These are phyloP conservation scores for Paradendryphiella salina DNA, from an alignment of 2,329 filamentous ascomycete genomes.

Conservation along the genomic window DNA sequence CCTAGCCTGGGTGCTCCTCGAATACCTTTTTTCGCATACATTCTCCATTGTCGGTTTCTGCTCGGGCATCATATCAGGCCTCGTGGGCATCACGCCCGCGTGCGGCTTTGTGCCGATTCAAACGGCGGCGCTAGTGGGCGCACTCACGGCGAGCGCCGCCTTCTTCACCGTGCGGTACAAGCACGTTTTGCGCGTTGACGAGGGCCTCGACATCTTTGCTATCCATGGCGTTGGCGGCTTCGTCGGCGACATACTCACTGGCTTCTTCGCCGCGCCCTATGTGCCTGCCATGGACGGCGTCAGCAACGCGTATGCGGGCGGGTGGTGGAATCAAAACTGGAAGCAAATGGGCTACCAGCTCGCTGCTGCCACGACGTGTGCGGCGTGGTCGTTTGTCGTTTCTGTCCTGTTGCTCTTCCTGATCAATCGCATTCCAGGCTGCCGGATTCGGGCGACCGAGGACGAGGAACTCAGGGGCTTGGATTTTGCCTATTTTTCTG, in stretches of 20 bases:
- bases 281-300: slow-evolving; percentile 59
- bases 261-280: slow-evolving; percentile 58
- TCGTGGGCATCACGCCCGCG: slow-evolving; percentile 63
- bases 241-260: slow-evolving; percentile 61
- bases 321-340: slow-evolving; percentile 58
- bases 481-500: slow-evolving; percentile 56
- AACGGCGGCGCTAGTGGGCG: slow-evolving; percentile 56
- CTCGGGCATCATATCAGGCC: slow-evolving; percentile 59
- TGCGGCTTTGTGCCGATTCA: slow-evolving; percentile 60
- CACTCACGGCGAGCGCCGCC: slow-evolving; percentile 55
- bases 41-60: slow-evolving; percentile 59
- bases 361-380: slow-evolving; percentile 60
- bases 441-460: slow-evolving; percentile 59
- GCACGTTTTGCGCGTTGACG: slow-evolving; percentile 58
- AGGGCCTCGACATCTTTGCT: slow-evolving; percentile 63
- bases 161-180: slow-evolving; percentile 55
- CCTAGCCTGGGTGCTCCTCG: slow-evolving; percentile 58
- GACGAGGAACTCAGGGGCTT: slow-evolving; percentile 60
- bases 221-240: slow-evolving; percentile 64
- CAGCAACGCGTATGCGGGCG: slow-evolving; percentile 52
- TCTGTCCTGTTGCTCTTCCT: slow-evolving; percentile 58
- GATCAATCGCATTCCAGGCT: slow-evolving; percentile 61
- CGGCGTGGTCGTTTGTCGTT: slow-evolving; percentile 59
- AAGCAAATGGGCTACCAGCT: slow-evolving; percentile 62
- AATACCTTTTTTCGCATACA: slow-evolving; percentile 54